Evolutionary conservation across 2,329 filamentous ascomycete genomes (phyloP).

Genomic region (Fusarium falciforme): DNA sequence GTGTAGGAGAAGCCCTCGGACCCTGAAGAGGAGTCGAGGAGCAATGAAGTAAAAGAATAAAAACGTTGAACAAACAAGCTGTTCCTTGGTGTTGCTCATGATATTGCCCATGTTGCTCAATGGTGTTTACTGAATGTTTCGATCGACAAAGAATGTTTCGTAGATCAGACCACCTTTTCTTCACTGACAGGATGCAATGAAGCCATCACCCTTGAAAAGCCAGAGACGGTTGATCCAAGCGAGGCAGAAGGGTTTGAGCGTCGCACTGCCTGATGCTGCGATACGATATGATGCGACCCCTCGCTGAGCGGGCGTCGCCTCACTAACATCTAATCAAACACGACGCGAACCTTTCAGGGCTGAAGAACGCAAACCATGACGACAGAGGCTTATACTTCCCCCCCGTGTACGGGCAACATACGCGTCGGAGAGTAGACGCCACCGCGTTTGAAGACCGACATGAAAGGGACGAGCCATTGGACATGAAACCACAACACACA

Average conservation of each 20-base stretch:
- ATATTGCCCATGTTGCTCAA: background rate
- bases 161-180: background rate
- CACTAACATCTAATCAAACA: constrained; percentile 1
- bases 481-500: background rate
- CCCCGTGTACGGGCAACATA: background rate
- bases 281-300: constrained; percentile 2
- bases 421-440: constrained; percentile 4
- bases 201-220: background rate
- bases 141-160: background rate
- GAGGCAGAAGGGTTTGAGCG: constrained; percentile 7
- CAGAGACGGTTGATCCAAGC: constrained; percentile 29
- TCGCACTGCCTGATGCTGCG: constrained; percentile 13
- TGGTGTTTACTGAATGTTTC: background rate
- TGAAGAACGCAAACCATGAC: constrained; percentile 1
- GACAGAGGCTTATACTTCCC: background rate
- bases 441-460: constrained; percentile 7
- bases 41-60: constrained; percentile 10
- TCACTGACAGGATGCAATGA: constrained; percentile 5
- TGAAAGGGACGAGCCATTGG: background rate
- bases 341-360: background rate
- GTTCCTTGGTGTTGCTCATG: constrained; percentile 2
- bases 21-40: background rate
- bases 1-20: constrained; percentile 24
- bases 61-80: constrained; percentile 18
- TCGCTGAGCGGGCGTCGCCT: background rate